These are phyloP conservation scores for Herpetomonas muscarum DNA, from an alignment of 208 protist species.

Conservation along the genomic window DNA sequence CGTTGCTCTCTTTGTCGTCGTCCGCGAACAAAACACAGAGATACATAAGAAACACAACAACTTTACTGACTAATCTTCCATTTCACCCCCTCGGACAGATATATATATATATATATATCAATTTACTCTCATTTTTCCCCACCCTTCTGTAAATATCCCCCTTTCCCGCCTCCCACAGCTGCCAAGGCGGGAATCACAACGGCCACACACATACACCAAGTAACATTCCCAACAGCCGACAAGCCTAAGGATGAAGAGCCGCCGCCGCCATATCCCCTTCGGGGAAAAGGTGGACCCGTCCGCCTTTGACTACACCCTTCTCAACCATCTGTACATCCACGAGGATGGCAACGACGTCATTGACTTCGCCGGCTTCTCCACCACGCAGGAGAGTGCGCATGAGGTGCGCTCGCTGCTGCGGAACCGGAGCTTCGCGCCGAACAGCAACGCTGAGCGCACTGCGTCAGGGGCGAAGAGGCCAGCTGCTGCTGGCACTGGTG, in stretches of 20 bases:
- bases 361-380: conserved; percentile 58
- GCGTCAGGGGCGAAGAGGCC: neutral
- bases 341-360: conserved; percentile 70
- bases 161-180: neutral
- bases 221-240: neutral
- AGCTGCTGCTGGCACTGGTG: neutral
- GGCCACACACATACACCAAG: neutral
- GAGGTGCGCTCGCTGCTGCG: conserved; percentile 38
- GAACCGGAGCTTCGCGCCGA: conserved; percentile 27
- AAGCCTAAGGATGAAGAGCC: conserved; percentile 47
- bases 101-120: neutral
- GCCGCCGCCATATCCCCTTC: conserved; percentile 26
- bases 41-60: conserved; percentile 7
- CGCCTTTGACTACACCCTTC: conserved; percentile 67
- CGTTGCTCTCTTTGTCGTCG: neutral
- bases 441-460: neutral
- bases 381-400: conserved; percentile 12
- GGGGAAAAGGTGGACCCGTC: conserved; percentile 35
- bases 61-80: neutral
- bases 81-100: neutral
- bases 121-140: neutral
- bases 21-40: neutral
- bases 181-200: neutral
- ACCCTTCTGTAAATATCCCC: conserved; percentile 1
- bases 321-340: conserved; percentile 70